A percentile compares a stretch with the other conserved stretches of the same genome.
phyloP scores from a whole-genome alignment of 306 rosid species.

The Cicer pinnatifidum region DNA sequence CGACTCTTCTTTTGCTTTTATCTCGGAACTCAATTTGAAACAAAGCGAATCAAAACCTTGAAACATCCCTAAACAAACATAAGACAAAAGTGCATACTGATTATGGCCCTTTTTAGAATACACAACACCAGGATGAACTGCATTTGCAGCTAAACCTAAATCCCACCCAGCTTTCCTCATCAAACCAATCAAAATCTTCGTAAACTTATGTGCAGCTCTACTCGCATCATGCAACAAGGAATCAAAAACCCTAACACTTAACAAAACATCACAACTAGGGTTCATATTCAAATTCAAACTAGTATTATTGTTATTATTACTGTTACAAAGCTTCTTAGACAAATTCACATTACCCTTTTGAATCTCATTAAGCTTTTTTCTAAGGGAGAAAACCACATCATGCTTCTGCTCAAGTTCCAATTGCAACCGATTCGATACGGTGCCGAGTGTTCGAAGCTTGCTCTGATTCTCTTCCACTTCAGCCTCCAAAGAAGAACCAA shows the following conservation, averaged over 20 bases:
- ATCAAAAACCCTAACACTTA: slow-evolving; percentile 78
- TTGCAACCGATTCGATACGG: slow-evolving; percentile 78
- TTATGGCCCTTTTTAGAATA: slow-evolving; percentile 74
- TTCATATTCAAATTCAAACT: slow-evolving; percentile 38
- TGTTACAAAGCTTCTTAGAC: slow-evolving; percentile 63
- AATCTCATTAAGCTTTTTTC: slow-evolving; percentile 65
- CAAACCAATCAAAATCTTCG: slow-evolving; percentile 78
- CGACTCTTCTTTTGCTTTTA: slow-evolving; percentile 13
- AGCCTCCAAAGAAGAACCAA: slow-evolving; percentile 80
- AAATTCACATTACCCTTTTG: slow-evolving; percentile 62
- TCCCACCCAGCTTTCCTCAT: slow-evolving; percentile 96
- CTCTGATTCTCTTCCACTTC: slow-evolving; percentile 94
- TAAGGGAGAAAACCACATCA: slow-evolving; percentile 64
- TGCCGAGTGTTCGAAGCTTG: slow-evolving; percentile 85
- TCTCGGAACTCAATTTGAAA: slow-evolving; percentile 54
- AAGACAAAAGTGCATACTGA: slow-evolving; percentile 79
- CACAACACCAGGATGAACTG: slow-evolving; percentile 68
- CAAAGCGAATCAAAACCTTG: slow-evolving; percentile 59
- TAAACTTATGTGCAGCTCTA: slow-evolving; percentile 71
- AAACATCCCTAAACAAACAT: slow-evolving; percentile 89
- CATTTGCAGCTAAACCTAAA: slow-evolving; percentile 76
- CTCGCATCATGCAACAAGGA: slow-evolving; percentile 75
- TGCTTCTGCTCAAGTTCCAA: slow-evolving; percentile 81
- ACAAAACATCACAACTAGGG: slow-evolving; percentile 67
- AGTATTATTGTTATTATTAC: slow-evolving; percentile 15